Base-by-base conservation (phyloP, 148 eudicot genomes). In the Hydrangea macrophylla region DNA sequence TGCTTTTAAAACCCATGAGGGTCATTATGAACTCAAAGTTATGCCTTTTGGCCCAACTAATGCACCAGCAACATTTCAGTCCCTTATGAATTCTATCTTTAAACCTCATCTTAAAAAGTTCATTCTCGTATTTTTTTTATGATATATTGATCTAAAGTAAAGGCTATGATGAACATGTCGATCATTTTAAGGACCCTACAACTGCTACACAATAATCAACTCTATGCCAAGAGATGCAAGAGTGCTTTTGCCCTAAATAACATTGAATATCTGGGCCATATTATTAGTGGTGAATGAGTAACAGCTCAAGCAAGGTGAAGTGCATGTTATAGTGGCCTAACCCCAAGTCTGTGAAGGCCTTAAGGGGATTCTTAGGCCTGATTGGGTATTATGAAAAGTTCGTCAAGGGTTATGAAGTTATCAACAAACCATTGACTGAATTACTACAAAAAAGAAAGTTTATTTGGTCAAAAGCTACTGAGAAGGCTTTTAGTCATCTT, bases 61-160 rank as follows among this genome's bases (percentile, higher is more conserved):
- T 58, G 62, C 62, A 11, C 62, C 62, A 9, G 32, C 62, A 11
- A 58, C 62, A 4, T 58, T 58, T 25, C 62, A 18, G 18, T 25
- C 9, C 22, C 9, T 58, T 3, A 58, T 30, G 62, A 30, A 58
- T 30, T 5, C 7, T 17, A 58, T 22, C 24, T 58, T 58, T 53
- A 53, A 18, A 20, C 12, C 8, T 5, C 22, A 53, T 8, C 22
- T 53, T 6, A 53, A 20, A 18, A 58, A 58, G 30, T 11, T 25
- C 24, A 28, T 24, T 23, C 24, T 24, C 20, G 35, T 58, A 11
- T 30, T n/a, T n/a, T n/a, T n/a, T n/a, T n/a, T n/a, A n/a, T n/a
- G n/a, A n/a, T n/a, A n/a, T n/a, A n/a, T n/a, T 58, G 18, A 18
- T 58, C 7, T 58, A 58, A 5, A 58, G 62, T 17, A 5, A 5